Evolutionary conservation across 208 protist genomes (phyloP), one percentile per base, ranked within the genome.

Genomic region (Ichthyophonus hoferi): DNA sequence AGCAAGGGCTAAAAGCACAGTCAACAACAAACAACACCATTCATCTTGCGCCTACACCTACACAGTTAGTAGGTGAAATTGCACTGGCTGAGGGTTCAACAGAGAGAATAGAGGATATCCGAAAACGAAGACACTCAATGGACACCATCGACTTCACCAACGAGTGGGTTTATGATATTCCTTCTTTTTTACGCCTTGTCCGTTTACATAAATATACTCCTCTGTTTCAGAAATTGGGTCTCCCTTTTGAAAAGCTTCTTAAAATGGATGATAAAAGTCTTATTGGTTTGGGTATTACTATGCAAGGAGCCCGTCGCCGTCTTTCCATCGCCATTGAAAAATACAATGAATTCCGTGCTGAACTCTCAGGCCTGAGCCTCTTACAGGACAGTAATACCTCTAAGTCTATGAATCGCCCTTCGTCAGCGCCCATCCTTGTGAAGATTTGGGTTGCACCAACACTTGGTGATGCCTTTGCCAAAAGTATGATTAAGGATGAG

Each of bases 141-240:
- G 81, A 85, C 38, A 85, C 81, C 38, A 17, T 85, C n/a, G 81
- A 85, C 38, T 85, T 85, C 40, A 85, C 81, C 24, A 38, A 85
- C 12, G n/a, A 41, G 17, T n/a, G 17, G 24, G 17, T 41, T 40
- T 37, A 41, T 38, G 77, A 88, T 40, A 40, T 88, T 1, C n/a
- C 86, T 14, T 88, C 86, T 0, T 88, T 88, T 76, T 33, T 88
- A 17, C 12, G 38, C 37, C 38, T 43, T 33, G 37, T 88, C 1
- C 58, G 86, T 17, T 40, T 88, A 33, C 86, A 88, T 40, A 88
- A 88, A 42, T 88, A 88, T 39, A 79, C 39, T 37, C 31, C 2
- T 14, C 12, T 77, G 24, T 34, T 88, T 3, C 17, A 35, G 33
- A 3, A 33, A 7, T 12, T 43, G 7, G 38, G 42, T 50, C 40